Evolutionary conservation across 2,329 filamentous ascomycete species (phyloP), one percentile per base, ranked within the genome.

Genomic region (Rhexocercosporidium sp.): DNA sequence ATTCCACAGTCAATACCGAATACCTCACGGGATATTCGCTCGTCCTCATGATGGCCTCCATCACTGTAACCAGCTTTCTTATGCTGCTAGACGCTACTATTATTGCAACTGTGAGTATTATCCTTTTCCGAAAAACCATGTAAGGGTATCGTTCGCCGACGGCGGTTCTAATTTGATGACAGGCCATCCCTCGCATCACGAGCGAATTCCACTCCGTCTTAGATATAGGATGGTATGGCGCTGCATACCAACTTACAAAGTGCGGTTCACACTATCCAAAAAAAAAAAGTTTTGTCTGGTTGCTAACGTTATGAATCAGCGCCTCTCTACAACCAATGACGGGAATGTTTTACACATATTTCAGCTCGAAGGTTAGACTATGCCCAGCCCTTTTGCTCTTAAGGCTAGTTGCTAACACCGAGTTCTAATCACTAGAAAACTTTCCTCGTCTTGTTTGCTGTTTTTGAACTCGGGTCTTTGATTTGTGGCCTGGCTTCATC

Each of bases 391-490:
- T 5, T 31, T 31, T 1, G 4, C 18, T 31, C 37, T 39, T 20
- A 37, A n/a, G 29, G n/a, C 22, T 37, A 37, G 18, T n/a, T 29
- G 12, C 29, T 34, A 16, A 14, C 11, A 16, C 20, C 31, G 12
- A 39, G 20, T 20, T 20, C 54, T 14, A 37, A 56, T 59, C n/a
- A 39, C 5, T 11, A 60, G 54, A 51, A 27, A 18, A 49, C 46
- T 3, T 65, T 37, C 22, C 27, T 60, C 9, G 39, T 59, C 27
- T 67, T 69, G 46, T 78, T 89, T 34, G 69, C 77, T 41, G 68
- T 87, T 41, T 88, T 89, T 68, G 85, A 88, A 71, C 22, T 87
- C 0, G 87, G 87, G 3, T 86, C 83, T 0, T 71, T 85, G 3
- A 75, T 89, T 22, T 88, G 85, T 64, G 86, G 77, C 65, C 70